Evolutionary conservation across 2,329 filamentous ascomycete species (phyloP).

Genomic region (Didymella arachidicola): DNA sequence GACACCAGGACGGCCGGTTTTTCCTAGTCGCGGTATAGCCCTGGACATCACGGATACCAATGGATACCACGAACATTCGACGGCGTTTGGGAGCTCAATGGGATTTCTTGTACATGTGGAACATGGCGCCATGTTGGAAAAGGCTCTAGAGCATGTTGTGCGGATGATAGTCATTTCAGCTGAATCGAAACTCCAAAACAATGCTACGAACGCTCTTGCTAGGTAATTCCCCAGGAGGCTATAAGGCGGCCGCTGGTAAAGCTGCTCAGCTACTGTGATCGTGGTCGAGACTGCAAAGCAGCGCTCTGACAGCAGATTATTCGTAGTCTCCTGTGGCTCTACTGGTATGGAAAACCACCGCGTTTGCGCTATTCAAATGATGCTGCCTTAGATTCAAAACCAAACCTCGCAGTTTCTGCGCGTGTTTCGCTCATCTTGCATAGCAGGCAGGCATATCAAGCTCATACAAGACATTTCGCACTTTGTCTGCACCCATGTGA

Average conservation of each 20-base stretch:
- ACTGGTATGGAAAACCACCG: neutral
- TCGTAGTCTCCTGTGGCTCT: neutral
- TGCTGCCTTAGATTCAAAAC: neutral
- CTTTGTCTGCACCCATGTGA: neutral
- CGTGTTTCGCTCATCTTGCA: neutral
- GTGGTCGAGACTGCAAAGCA: neutral
- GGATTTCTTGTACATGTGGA: conserved; percentile 36
- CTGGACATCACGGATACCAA: conserved; percentile 36
- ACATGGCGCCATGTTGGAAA: conserved; percentile 36
- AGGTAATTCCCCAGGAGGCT: neutral
- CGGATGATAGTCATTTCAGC: conserved; percentile 23
- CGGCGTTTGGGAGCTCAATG: conserved; percentile 45
- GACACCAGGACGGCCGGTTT: conserved; percentile 25
- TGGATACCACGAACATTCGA: conserved; percentile 46
- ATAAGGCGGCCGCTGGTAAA: neutral
- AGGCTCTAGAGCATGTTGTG: conserved; percentile 21
- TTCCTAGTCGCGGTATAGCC: conserved; percentile 29
- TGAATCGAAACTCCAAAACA: conserved; percentile 22
- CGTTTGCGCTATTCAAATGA: neutral
- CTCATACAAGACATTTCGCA: neutral
- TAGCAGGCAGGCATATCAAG: neutral
- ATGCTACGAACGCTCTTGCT: neutral
- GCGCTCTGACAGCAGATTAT: neutral
- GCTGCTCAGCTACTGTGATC: neutral
- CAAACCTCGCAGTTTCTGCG: neutral